A percentile compares a stretch with the other conserved stretches of the same genome.
phyloP scores from a whole-genome alignment of 192 early-diverging fungal genomes.

The Coemansia sp. region DNA sequence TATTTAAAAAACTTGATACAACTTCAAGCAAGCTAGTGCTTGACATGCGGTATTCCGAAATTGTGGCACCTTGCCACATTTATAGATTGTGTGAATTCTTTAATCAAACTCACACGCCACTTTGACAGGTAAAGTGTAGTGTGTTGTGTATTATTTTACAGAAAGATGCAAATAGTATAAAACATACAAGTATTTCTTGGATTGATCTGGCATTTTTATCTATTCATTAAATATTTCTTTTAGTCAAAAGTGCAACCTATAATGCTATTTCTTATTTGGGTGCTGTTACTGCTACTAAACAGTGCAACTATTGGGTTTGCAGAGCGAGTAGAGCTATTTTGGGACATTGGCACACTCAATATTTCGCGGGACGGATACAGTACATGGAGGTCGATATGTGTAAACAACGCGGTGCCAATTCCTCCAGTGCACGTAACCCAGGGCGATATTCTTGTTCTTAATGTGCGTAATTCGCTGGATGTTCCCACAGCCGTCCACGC shows the following conservation, averaged over 20 bases:
- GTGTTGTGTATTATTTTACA: too few relatives aligned
- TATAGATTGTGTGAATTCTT: too few relatives aligned
- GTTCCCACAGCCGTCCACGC: conserved; percentile 62
- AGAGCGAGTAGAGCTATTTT: conserved; percentile 29
- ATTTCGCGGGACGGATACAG: conserved; percentile 61
- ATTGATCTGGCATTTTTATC: too few relatives aligned
- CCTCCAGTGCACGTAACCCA: conserved; percentile 6
- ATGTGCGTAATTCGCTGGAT: conserved; percentile 49
- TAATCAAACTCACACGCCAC: too few relatives aligned
- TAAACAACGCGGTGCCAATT: conserved; percentile 60
- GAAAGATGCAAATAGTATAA: too few relatives aligned
- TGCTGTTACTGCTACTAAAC: not conserved
- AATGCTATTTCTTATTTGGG: not conserved
- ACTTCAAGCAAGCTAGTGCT: too few relatives aligned
- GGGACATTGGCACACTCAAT: conserved; percentile 61
- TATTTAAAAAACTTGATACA: too few relatives aligned
- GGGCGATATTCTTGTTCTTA: conserved; percentile 29
- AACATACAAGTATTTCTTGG: too few relatives aligned
- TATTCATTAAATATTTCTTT: too few relatives aligned
- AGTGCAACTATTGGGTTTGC: not conserved
- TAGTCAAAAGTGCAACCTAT: not conserved
- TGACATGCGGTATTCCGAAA: too few relatives aligned
- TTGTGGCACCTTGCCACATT: too few relatives aligned
- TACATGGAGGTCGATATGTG: conserved; percentile 58
- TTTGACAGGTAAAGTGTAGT: too few relatives aligned